These are phyloP conservation scores for Pythium pyrilobum DNA, from an alignment of 352 stramenopile species.

Conservation along the genomic window DNA sequence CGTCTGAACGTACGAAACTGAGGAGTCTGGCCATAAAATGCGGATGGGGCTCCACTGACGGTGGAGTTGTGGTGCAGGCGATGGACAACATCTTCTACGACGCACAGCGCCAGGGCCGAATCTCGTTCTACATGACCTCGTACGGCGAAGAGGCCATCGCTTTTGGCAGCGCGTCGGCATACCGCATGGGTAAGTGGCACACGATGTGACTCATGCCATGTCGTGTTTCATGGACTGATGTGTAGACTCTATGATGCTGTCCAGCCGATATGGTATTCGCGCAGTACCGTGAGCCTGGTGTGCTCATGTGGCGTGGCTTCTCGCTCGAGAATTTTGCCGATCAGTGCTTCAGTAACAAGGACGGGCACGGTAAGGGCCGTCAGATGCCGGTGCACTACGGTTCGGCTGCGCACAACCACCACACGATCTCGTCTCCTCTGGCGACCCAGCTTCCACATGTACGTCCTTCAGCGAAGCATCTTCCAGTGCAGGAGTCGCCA, in stretches of 20 bases:
- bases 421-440: slow-evolving; percentile 96
- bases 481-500: too few species aligned
- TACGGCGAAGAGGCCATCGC: slow-evolving; percentile 95
- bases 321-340: slow-evolving; percentile 96
- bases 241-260: background rate
- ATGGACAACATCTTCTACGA: slow-evolving; percentile 99
- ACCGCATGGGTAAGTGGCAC: slow-evolving; percentile 44
- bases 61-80: slow-evolving; percentile 35
- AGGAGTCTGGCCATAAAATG: background rate
- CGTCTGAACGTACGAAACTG: slow-evolving; percentile 55
- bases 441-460: slow-evolving; percentile 96
- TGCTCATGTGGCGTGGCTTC: slow-evolving; percentile 98
- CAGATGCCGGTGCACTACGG: slow-evolving; percentile 99
- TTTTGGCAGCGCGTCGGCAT: slow-evolving; percentile 91
- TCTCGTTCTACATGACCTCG: slow-evolving; percentile 97
- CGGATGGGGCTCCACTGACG: too few species aligned
- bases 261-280: slow-evolving; percentile 93
- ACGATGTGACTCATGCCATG: background rate
- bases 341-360: slow-evolving; percentile 94
- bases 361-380: slow-evolving; percentile 93
- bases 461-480: too few species aligned
- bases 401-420: slow-evolving; percentile 92
- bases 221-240: background rate
- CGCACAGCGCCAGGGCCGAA: slow-evolving; percentile 96
- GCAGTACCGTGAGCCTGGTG: slow-evolving; percentile 96